Base-by-base conservation (phyloP, 2,329 filamentous ascomycete species). In the Fusarium miscanthi region DNA sequence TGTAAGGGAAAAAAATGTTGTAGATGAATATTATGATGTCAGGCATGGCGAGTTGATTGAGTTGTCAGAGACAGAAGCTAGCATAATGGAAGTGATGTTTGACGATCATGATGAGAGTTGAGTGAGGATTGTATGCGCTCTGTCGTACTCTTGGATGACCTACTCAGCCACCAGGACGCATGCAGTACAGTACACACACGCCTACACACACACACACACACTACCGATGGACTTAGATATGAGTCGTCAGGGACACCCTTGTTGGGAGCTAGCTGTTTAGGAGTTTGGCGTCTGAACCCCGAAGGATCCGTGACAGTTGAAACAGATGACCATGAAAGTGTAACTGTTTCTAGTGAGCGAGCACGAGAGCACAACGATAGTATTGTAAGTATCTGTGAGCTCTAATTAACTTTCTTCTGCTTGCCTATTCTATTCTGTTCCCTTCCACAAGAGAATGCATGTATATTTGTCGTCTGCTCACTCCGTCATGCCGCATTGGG, bases 271-370 rank as follows among this genome's bases (percentile, higher is more conserved):
- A 57, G 42, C 38, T 33, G 61, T 62, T 58, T 65, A 41, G 38
- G 31, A 41, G 58, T 63, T 54, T 66, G 59, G 62, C 49, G 71
- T 69, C 25, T 65, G 64, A 66, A 49, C 57, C 64, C 74, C 74
- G 74, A 68, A 63, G 67, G 72, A 76, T 70, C 72, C 74, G 74
- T 72, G 74, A 62, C 70, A 74, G 69, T 63, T 45, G 57, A 59
- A 58, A 49, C 56, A 63, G 35, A 74, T 74, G 73, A 74, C 70
- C 48, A 52, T 56, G 30, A 33, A 25, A 60, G 49, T 35, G 43
- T 21, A 38, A 54, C 57, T 48, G 42, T 27, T 51, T 23, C n/a
- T 51, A 51, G 48, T 21, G 46, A 10, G 30, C 17, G 46, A 49
- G 48, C 48, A 51, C 30, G 21, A 33, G 46, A 49, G 46, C 10